Percentiles rank a stretch among this genome's conserved stretches.
These are phyloP conservation scores for Gossypium australe DNA, from an alignment of 345 rosid genomes.

Conservation along the genomic window DNA sequence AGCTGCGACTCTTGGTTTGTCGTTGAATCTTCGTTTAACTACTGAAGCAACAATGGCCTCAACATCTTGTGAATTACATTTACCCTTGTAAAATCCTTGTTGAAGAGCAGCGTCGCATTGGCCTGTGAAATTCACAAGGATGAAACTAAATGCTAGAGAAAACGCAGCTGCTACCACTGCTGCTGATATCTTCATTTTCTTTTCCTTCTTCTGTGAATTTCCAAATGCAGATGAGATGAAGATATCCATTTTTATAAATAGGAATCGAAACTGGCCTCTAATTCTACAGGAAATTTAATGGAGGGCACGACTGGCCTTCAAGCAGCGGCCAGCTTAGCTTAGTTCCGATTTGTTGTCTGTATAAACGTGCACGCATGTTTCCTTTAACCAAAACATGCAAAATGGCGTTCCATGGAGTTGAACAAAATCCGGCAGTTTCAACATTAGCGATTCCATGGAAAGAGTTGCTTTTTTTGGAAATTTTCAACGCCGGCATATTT, in stretches of 20 bases:
- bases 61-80: slow-evolving; percentile 25
- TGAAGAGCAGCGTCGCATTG: slow-evolving; percentile 28
- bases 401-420: background rate
- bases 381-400: background rate
- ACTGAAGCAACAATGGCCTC: slow-evolving; percentile 30
- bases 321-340: background rate
- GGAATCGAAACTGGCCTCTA: background rate
- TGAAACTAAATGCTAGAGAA: slow-evolving; percentile 13
- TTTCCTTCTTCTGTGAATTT: background rate
- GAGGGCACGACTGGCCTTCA: slow-evolving; percentile 2
- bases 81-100: slow-evolving; percentile 25
- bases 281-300: background rate
- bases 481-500: background rate
- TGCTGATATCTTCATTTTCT: slow-evolving; percentile 13
- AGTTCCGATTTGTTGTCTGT: background rate
- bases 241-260: background rate
- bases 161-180: slow-evolving; percentile 15
- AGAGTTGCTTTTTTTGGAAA: background rate
- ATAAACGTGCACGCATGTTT: slow-evolving; percentile 7
- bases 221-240: background rate
- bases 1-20: slow-evolving; percentile 24
- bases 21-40: slow-evolving; percentile 14
- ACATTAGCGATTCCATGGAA: background rate
- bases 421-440: background rate
- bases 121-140: slow-evolving; percentile 29